Conservation (phyloP, 306 rosid genomes). For the Dicorynia guianensis region DNA sequence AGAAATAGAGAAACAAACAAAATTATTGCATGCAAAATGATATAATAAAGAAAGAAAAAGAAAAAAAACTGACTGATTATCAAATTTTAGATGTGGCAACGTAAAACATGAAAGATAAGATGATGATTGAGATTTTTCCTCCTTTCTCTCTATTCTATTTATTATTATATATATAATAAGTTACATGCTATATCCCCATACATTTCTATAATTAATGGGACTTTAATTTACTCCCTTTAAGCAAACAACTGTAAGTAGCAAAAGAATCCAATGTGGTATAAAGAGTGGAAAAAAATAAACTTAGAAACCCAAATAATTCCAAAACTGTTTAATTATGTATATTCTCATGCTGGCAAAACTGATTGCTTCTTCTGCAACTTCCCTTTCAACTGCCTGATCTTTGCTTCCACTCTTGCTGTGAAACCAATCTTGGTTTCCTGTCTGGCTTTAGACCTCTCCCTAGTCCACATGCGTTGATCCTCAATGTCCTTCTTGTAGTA, state of each 20-base stretch:
- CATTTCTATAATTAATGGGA: constrained; percentile 51
- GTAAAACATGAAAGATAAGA: too few relatives aligned
- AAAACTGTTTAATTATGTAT: constrained; percentile 48
- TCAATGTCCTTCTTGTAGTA: constrained; percentile 84
- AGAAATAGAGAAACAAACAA: too few relatives aligned
- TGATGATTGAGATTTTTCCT: background rate
- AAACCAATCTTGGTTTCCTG: constrained; percentile 92
- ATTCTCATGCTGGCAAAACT: constrained; percentile 44
- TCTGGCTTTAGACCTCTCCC: constrained; percentile 87
- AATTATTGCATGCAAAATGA: too few relatives aligned
- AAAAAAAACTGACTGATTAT: too few relatives aligned
- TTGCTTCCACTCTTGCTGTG: constrained; percentile 98
- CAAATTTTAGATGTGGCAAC: too few relatives aligned
- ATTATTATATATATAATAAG: background rate
- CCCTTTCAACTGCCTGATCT: constrained; percentile 78
- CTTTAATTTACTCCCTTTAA: constrained; percentile 47
- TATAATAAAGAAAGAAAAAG: too few relatives aligned
- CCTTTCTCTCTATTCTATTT: constrained; percentile 41
- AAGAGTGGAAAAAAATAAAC: constrained; percentile 16
- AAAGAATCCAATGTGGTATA: constrained; percentile 41
- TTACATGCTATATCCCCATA: constrained; percentile 66
- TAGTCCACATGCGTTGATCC: constrained; percentile 85
- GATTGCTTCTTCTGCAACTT: constrained; percentile 76
- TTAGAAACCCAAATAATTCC: constrained; percentile 43
- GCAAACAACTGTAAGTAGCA: constrained; percentile 40